phyloP scores from a whole-genome alignment of 148 eudicot genomes.

The Persicaria maculosa region DNA sequence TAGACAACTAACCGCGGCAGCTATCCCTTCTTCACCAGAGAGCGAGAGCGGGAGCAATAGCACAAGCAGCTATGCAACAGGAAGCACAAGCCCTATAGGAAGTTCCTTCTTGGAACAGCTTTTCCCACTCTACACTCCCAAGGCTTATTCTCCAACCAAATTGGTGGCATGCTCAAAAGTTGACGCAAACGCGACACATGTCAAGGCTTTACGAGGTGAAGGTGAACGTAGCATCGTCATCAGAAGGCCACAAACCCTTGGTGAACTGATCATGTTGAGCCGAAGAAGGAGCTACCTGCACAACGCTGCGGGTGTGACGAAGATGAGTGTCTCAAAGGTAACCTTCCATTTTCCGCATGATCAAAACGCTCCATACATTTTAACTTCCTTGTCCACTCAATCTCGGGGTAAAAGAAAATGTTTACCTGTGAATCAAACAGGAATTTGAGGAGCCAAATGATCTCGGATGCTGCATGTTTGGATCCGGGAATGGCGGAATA shows the following conservation, averaged over 20 bases:
- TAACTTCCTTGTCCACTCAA: too few species aligned
- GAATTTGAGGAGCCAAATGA: background rate
- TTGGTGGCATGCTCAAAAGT: conserved; percentile 17
- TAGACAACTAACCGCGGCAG: conserved; percentile 21
- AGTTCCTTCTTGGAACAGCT: conserved; percentile 64
- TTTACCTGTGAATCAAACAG: background rate
- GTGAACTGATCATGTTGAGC: conserved; percentile 85
- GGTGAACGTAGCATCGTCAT: conserved; percentile 27
- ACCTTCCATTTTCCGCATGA: background rate
- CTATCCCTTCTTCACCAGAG: conserved; percentile 44
- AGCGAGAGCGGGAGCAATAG: conserved; percentile 27
- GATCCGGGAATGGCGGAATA: background rate
- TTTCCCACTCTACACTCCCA: conserved; percentile 54
- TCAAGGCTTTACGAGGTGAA: conserved; percentile 16
- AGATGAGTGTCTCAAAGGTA: conserved; percentile 42
- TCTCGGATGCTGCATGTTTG: conserved; percentile 4
- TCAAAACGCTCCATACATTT: too few species aligned
- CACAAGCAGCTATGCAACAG: conserved; percentile 37
- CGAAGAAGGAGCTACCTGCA: conserved; percentile 51
- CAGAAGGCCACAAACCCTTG: conserved; percentile 63
- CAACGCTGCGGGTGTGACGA: conserved; percentile 40
- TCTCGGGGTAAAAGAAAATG: too few species aligned
- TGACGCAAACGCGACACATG: background rate
- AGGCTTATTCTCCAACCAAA: conserved; percentile 27
- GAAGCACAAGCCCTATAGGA: conserved; percentile 47